These are phyloP conservation scores for Trichophaea hybrida DNA, from an alignment of 2,329 filamentous ascomycete genomes.

Conservation along the genomic window DNA sequence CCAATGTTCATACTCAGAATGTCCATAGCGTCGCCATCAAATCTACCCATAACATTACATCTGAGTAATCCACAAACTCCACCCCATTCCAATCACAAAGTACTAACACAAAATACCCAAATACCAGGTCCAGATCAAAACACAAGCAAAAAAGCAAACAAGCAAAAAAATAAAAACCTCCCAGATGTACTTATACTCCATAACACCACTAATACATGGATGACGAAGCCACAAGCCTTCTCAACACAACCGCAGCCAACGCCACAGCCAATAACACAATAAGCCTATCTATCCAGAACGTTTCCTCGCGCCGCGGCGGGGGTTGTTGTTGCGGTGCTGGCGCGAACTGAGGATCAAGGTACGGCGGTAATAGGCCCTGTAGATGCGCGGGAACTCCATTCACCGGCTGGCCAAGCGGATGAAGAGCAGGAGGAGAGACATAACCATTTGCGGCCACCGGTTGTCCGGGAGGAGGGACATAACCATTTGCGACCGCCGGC, in stretches of 20 bases:
- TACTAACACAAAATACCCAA: neutral
- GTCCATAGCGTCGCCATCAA: too few species aligned
- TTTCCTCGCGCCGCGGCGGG: slow-evolving; percentile 35
- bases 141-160: neutral
- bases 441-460: too few species aligned
- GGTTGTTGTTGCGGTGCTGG: slow-evolving; percentile 14
- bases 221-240: slow-evolving; percentile 31
- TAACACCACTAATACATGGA: neutral
- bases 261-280: slow-evolving; percentile 60
- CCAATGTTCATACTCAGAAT: too few species aligned
- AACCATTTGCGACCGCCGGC: slow-evolving; percentile 14
- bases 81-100: too few species aligned
- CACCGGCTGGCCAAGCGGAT: too few species aligned
- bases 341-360: slow-evolving; percentile 10
- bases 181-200: neutral
- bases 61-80: too few species aligned
- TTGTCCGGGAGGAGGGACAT: neutral
- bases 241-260: slow-evolving; percentile 53
- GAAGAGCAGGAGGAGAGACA: too few species aligned
- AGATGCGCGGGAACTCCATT: neutral
- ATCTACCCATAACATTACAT: too few species aligned
- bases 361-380: slow-evolving; percentile 23
- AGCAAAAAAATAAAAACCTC: neutral
- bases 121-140: neutral
- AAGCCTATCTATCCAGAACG: slow-evolving; percentile 65